phyloP scores from a whole-genome alignment of 1,139 yeast species.

The Ogataea hybrid region DNA sequence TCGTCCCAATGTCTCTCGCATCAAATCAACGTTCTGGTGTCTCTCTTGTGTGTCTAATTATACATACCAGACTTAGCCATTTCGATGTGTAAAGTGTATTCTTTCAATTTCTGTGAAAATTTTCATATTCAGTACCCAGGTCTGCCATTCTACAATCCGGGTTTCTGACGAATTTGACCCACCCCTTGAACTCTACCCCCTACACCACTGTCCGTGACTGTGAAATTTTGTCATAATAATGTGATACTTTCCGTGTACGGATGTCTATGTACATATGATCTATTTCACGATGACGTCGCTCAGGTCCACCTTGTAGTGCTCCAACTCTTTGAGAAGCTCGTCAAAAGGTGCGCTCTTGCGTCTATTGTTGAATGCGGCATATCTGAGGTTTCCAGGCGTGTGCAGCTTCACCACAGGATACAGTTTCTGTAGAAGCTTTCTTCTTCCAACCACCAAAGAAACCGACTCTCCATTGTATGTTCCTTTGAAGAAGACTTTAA shows the following conservation, averaged over 20 bases:
- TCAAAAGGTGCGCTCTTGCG: slow-evolving; percentile 41
- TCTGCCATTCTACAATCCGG: slow-evolving; percentile 7
- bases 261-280: slow-evolving; percentile 12
- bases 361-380: slow-evolving; percentile 42
- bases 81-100: slow-evolving; percentile 26
- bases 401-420: slow-evolving; percentile 49
- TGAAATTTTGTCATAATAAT: neutral
- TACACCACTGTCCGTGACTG: slow-evolving; percentile 10
- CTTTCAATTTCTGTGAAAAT: slow-evolving; percentile 15
- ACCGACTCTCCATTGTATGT: slow-evolving; percentile 43
- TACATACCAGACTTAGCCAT: slow-evolving; percentile 68
- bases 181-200: slow-evolving; percentile 2
- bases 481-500: slow-evolving; percentile 51
- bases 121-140: slow-evolving; percentile 10
- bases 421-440: slow-evolving; percentile 54
- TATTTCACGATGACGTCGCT: slow-evolving; percentile 26
- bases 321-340: slow-evolving; percentile 40
- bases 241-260: slow-evolving; percentile 6
- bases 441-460: slow-evolving; percentile 58
- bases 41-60: neutral
- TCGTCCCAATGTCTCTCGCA: neutral
- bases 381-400: slow-evolving; percentile 43
- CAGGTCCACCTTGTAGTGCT: slow-evolving; percentile 39
- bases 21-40: neutral
- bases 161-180: neutral